Conservation (phyloP, 2,329 filamentous ascomycete genomes). For the Epichloe aotearoae region DNA sequence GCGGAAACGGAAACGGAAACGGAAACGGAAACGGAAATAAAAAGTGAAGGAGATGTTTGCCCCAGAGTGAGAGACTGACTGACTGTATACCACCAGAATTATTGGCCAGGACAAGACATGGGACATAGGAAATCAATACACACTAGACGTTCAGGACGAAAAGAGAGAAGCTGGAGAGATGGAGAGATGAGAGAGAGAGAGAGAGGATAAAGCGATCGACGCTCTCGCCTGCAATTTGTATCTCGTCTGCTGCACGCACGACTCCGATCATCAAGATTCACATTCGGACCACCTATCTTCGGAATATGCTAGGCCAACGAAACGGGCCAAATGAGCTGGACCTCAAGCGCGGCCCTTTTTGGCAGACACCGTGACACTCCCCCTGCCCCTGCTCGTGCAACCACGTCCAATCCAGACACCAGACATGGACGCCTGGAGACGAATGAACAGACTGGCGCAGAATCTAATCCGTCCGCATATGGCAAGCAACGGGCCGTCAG, state of each 20-base stretch:
- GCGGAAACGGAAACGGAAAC: neutral
- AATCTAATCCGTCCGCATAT: too few species aligned
- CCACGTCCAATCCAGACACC: too few species aligned
- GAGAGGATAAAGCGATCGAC: conserved; percentile 1
- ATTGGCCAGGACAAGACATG: neutral
- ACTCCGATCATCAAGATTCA: neutral
- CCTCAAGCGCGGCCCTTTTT: neutral
- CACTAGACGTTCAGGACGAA: neutral
- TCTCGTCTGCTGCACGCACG: neutral
- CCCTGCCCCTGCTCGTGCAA: too few species aligned
- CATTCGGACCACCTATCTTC: too few species aligned
- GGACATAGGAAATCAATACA: neutral
- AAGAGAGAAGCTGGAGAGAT: neutral
- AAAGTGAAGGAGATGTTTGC: neutral
- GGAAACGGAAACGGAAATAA: neutral
- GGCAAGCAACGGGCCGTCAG: neutral
- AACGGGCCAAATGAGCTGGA: neutral
- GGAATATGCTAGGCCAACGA: neutral
- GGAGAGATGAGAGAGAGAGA: neutral
- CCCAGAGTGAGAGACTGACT: neutral
- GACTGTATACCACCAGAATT: neutral
- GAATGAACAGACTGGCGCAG: neutral
- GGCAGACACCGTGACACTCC: neutral
- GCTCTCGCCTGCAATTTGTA: neutral
- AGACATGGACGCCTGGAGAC: neutral